A percentile compares a stretch with the other conserved stretches of the same genome.
phyloP scores from a whole-genome alignment of 495 filamentous ascomycete genomes.

The Wilcoxina mikolae region DNA sequence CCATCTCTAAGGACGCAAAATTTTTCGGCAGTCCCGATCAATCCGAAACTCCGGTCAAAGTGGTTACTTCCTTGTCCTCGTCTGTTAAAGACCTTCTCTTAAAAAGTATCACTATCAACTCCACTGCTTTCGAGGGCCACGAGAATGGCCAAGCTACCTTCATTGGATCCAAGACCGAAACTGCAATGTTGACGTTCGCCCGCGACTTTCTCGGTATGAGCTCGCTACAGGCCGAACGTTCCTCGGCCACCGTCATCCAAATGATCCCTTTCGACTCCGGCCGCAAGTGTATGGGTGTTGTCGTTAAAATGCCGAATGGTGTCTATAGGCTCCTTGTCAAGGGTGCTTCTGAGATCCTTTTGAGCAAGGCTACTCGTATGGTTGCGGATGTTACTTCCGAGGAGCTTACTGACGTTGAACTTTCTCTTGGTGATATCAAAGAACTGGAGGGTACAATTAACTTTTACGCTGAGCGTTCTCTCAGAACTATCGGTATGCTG shows the following conservation, averaged over 20 bases:
- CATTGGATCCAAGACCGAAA: conserved; percentile 84
- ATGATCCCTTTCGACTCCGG: conserved; percentile 54
- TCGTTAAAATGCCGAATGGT: conserved; percentile 40
- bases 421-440: conserved; percentile 45
- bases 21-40: conserved; percentile 59
- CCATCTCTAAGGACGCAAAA: conserved; percentile 49
- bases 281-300: conserved; percentile 55
- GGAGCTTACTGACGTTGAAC: conserved; percentile 38
- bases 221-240: conserved; percentile 51
- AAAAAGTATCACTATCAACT: conserved; percentile 70
- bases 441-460: conserved; percentile 52
- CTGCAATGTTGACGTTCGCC: conserved; percentile 62
- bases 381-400: conserved; percentile 53
- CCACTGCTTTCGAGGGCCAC: conserved; percentile 77
- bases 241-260: conserved; percentile 50
- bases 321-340: conserved; percentile 53
- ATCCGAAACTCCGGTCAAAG: conserved; percentile 47
- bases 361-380: conserved; percentile 54
- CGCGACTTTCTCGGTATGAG: conserved; percentile 63
- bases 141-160: conserved; percentile 55
- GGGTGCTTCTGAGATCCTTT: conserved; percentile 55
- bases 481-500: conserved; percentile 73
- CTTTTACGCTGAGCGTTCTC: conserved; percentile 62
- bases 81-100: conserved; percentile 49
- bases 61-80: conserved; percentile 42